phyloP scores from a whole-genome alignment of 331 rosid genomes.

The Malus hybrid region DNA sequence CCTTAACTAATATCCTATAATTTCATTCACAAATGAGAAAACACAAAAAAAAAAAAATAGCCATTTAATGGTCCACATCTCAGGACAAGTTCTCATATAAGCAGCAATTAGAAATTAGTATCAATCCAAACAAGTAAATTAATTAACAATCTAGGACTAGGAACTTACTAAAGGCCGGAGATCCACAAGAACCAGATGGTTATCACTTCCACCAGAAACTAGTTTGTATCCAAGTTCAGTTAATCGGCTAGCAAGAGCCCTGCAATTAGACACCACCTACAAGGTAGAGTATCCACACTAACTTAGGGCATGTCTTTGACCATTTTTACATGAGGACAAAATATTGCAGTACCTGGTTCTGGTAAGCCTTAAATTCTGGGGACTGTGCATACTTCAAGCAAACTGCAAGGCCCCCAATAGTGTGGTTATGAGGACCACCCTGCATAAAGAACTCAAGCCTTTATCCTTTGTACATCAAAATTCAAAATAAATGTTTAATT shows the following conservation, averaged over 20 bases:
- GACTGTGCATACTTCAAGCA: slow-evolving; percentile 76
- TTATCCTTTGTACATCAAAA: background rate
- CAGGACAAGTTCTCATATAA: background rate
- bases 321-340: background rate
- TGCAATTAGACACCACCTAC: slow-evolving; percentile 80
- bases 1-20: background rate
- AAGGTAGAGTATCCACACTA: background rate
- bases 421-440: slow-evolving; percentile 99
- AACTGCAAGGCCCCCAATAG: slow-evolving; percentile 92
- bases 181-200: slow-evolving; percentile 91
- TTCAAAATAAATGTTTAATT: background rate
- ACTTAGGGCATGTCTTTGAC: slow-evolving; percentile 4
- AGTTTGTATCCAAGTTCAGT: slow-evolving; percentile 62
- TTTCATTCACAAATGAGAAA: background rate
- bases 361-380: slow-evolving; percentile 71
- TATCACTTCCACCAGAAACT: slow-evolving; percentile 94
- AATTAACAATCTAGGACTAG: background rate
- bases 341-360: slow-evolving; percentile 53
- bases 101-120: background rate
- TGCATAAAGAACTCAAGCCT: slow-evolving; percentile 20
- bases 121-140: background rate
- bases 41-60: no score
- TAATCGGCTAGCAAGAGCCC: slow-evolving; percentile 74
- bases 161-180: slow-evolving; percentile 80
- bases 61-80: background rate